These are phyloP conservation scores for Schwanniomyces sp. DNA, from an alignment of 805 yeast species.

Conservation along the genomic window DNA sequence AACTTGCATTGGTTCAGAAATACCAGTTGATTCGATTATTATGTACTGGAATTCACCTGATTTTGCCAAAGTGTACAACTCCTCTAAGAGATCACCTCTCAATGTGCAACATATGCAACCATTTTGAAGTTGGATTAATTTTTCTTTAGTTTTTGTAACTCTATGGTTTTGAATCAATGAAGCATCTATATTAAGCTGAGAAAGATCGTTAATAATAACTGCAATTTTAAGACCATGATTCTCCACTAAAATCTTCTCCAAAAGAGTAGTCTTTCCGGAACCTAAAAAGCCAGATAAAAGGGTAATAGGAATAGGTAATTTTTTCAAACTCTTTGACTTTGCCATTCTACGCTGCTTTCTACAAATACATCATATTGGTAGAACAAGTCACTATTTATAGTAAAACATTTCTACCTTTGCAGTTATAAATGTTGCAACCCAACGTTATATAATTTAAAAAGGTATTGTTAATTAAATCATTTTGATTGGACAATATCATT, in stretches of 20 bases:
- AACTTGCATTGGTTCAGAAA: conserved; percentile 51
- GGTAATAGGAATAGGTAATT: conserved; percentile 43
- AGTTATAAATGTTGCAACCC: neutral
- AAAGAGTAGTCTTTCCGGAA: conserved; percentile 46
- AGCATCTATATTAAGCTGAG: conserved; percentile 45
- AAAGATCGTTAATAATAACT: conserved; percentile 47
- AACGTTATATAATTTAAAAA: neutral
- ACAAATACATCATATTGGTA: neutral
- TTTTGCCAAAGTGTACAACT: conserved; percentile 34
- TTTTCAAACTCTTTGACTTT: neutral
- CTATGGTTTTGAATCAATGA: conserved; percentile 37
- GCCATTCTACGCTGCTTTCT: neutral
- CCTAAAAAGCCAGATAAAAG: conserved; percentile 49
- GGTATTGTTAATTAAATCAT: neutral
- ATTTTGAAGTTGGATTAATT: conserved; percentile 45
- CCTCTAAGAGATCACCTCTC: conserved; percentile 47
- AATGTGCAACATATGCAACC: conserved; percentile 52
- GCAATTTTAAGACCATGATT: conserved; percentile 44
- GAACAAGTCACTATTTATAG: neutral
- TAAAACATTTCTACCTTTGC: neutral
- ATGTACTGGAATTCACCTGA: conserved; percentile 39
- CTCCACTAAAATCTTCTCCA: conserved; percentile 41
- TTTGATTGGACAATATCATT: neutral
- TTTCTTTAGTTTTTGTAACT: conserved; percentile 41
- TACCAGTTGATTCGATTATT: conserved; percentile 47